Base-by-base conservation (phyloP, 257 asterid genomes). In the Anisodus acutangulus region DNA sequence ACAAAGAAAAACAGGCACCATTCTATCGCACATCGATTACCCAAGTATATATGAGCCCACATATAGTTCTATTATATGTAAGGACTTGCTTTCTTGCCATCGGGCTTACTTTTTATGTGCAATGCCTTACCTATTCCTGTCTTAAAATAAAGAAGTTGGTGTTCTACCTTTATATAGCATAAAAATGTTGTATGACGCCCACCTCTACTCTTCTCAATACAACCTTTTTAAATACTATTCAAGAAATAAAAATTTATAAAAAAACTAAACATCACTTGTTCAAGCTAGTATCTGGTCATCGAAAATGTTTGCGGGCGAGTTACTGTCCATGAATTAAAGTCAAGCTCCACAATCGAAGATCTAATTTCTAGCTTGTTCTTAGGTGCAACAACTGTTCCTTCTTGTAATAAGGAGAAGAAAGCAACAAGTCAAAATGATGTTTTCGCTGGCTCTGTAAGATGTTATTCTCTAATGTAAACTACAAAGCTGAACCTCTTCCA, bases 351-450 rank as follows among this genome's bases (percentile, higher is more conserved):
- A 47, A 3, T 12, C 11, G 80, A 71, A 47, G 45, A 19, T 47
- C 47, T 72, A 41, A 72, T 45, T 19, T 47, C 80, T 59, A 72
- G 19, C 19, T 47, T 72, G 80, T 11, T 47, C 17, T 3, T 47
- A 47, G 11, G 43, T 22, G 80, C 60, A 47, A 19, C 59, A 47
- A 72, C 43, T 47, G 41, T 72, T 47, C 39, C 79, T n/a, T 72
- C 10, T 4, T 72, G 80, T 72, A 72, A 72, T 72, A 72, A 19
- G 19, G 80, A 45, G 80, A 72, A 72, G 80, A 47, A 72, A 47
- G 41, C 41, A 72, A 49, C 10, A 19, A 47, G 45, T 45, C 8
- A 45, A 19, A 31, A 5, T 9, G 80, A 47, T 11, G 80, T 47
- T 72, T 71, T 47, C 59, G 80, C 41, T 47, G 59, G 41, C 80